Evolutionary conservation across 441 rosid genomes (phyloP).

Genomic region (Theobroma grandiflorum): DNA sequence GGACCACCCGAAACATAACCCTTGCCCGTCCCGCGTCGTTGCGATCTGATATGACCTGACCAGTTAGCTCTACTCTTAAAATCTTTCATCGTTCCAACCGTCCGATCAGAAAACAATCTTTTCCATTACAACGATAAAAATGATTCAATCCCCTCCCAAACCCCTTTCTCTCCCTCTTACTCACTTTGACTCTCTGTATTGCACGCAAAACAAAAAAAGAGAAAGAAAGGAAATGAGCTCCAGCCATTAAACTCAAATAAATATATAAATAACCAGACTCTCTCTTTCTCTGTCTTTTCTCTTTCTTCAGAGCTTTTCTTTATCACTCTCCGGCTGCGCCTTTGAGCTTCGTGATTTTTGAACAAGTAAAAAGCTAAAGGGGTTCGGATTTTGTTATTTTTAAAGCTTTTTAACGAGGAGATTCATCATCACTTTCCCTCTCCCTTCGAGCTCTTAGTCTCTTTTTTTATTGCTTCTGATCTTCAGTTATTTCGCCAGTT

Average conservation of each 20-base stretch:
- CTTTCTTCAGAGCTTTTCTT: neutral
- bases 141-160: neutral
- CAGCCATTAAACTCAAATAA: constrained; percentile 24
- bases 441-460: neutral
- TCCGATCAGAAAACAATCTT: constrained; percentile 37
- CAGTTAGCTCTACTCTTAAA: neutral
- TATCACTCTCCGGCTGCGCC: constrained; percentile 18
- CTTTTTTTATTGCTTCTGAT: neutral
- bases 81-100: constrained; percentile 37
- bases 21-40: constrained; percentile 28
- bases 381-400: neutral
- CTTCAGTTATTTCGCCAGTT: constrained; percentile 3
- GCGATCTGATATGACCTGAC: constrained; percentile 46
- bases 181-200: constrained; percentile 15
- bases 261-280: neutral
- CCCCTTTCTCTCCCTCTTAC: constrained; percentile 13
- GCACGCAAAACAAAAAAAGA: neutral
- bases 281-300: neutral
- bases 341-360: constrained; percentile 28
- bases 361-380: neutral
- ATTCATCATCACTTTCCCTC: neutral
- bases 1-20: constrained; percentile 27
- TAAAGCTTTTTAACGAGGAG: neutral
- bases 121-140: neutral
- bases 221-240: constrained; percentile 10